Evolutionary conservation across 2,329 filamentous ascomycete genomes (phyloP).

Genomic region (Cercospora sp.): DNA sequence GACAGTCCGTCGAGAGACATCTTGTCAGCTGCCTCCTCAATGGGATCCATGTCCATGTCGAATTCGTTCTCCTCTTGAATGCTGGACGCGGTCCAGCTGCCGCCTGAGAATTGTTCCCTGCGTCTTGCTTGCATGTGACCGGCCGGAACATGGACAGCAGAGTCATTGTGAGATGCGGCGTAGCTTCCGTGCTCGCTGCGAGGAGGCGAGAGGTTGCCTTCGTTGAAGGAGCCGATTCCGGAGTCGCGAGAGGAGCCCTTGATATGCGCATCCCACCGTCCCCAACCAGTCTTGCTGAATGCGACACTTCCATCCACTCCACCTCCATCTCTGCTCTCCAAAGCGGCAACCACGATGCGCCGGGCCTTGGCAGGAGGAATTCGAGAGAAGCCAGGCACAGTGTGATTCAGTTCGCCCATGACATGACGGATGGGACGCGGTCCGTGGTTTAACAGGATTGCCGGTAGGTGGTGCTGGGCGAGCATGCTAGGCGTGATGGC

Average conservation of each 20-base stretch:
- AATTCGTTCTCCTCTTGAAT: constrained; percentile 64
- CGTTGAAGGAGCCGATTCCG: constrained; percentile 42
- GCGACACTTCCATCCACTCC: constrained; percentile 68
- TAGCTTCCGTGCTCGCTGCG: constrained; percentile 50
- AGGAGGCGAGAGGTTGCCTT: constrained; percentile 48
- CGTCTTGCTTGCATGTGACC: constrained; percentile 29
- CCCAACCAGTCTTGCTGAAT: constrained; percentile 97
- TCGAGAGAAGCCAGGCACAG: constrained; percentile 86
- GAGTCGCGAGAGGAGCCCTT: constrained; percentile 52
- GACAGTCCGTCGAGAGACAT: constrained; percentile 76
- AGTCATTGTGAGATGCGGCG: constrained; percentile 38
- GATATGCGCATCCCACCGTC: constrained; percentile 84
- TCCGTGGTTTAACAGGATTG: constrained; percentile 84
- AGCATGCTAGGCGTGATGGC: constrained; percentile 83
- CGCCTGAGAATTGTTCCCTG: constrained; percentile 46
- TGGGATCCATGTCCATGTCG: constrained; percentile 61
- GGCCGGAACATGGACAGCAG: constrained; percentile 36
- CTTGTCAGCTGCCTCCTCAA: constrained; percentile 86
- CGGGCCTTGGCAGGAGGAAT: constrained; percentile 89
- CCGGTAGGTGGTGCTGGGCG: constrained; percentile 84
- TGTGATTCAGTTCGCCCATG: constrained; percentile 90
- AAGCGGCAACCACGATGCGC: constrained; percentile 83
- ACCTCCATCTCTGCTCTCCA: constrained; percentile 72
- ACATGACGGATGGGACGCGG: constrained; percentile 92
- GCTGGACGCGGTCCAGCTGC: constrained; percentile 68